A percentile compares a stretch with the other conserved stretches of the same genome.
Evolutionary conservation across 1,284 basidiomycete genomes (phyloP).

Genomic region (Sanghuangporus weigelae): DNA sequence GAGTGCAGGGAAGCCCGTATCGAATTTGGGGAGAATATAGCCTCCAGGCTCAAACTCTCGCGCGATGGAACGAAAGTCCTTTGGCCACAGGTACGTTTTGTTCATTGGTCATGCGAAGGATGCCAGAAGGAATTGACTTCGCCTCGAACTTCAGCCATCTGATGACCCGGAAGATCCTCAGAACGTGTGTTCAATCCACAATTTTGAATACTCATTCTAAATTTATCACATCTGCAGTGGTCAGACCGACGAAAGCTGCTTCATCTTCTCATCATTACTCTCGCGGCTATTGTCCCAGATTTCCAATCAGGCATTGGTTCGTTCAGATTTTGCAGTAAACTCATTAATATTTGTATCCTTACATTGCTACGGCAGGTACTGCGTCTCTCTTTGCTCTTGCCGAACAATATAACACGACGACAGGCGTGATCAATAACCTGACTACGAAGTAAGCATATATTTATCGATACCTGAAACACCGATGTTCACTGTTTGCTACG

Average conservation of each 20-base stretch:
- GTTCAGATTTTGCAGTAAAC: constrained; percentile 18
- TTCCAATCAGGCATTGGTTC: constrained; percentile 63
- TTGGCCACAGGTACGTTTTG: background rate
- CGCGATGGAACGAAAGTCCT: constrained; percentile 10
- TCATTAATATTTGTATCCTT: background rate
- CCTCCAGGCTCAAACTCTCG: constrained; percentile 43
- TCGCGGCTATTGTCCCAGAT: constrained; percentile 64
- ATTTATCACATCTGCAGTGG: constrained; percentile 31
- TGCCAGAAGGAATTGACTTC: background rate
- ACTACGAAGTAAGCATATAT: constrained; percentile 46
- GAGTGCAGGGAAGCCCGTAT: constrained; percentile 43
- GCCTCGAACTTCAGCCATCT: constrained; percentile 43
- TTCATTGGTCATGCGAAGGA: background rate
- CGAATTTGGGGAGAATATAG: constrained; percentile 46
- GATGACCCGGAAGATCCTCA: constrained; percentile 62
- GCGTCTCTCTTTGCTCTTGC: constrained; percentile 57
- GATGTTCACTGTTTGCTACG: background rate
- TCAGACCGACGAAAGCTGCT: constrained; percentile 42
- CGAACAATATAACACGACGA: constrained; percentile 49
- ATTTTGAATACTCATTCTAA: background rate
- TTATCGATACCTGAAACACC: background rate
- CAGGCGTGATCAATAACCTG: constrained; percentile 56
- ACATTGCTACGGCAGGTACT: constrained; percentile 40
- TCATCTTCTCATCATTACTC: constrained; percentile 53
- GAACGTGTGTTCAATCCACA: constrained; percentile 39